Evolutionary conservation across 2,329 filamentous ascomycete species (phyloP).

Genomic region (Dryadomyces quercus-mongolicae): DNA sequence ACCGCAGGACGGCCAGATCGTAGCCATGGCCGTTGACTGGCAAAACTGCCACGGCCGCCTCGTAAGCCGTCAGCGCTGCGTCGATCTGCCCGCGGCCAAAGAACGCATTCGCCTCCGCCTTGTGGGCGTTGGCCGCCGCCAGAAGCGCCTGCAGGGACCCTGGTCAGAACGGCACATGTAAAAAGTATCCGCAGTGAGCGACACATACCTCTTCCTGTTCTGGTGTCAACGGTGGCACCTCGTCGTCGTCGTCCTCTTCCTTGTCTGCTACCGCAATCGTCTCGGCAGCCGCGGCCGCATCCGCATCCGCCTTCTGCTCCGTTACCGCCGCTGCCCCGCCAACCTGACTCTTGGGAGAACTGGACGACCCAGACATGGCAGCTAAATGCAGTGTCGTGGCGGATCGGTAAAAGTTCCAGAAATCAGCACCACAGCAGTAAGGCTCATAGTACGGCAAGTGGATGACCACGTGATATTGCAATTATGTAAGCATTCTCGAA

Average conservation of each 20-base stretch:
- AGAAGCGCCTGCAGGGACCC: constrained; percentile 34
- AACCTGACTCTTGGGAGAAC: background rate
- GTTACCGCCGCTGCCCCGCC: background rate
- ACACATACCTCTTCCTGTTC: constrained; percentile 35
- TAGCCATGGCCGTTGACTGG: constrained; percentile 71
- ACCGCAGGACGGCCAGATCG: constrained; percentile 74
- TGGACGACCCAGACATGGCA: background rate
- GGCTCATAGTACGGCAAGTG: too few relatives aligned
- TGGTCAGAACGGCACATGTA: background rate
- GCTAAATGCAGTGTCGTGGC: background rate
- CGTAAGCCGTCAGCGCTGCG: constrained; percentile 71
- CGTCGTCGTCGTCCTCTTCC: constrained; percentile 14
- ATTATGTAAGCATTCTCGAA: too few relatives aligned
- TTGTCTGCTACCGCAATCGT: background rate
- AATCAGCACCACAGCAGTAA: too few relatives aligned
- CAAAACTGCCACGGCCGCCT: constrained; percentile 64
- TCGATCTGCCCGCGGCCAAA: constrained; percentile 62
- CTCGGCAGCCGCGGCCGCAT: constrained; percentile 13
- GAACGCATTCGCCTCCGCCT: constrained; percentile 65
- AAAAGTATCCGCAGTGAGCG: background rate
- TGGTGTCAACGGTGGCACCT: constrained; percentile 28
- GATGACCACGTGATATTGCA: too few relatives aligned
- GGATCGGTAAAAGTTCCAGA: too few relatives aligned
- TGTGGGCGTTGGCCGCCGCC: constrained; percentile 58
- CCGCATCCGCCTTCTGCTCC: background rate